Conservation (phyloP, 2,329 filamentous ascomycete species). For the Monilinia fructicola region DNA sequence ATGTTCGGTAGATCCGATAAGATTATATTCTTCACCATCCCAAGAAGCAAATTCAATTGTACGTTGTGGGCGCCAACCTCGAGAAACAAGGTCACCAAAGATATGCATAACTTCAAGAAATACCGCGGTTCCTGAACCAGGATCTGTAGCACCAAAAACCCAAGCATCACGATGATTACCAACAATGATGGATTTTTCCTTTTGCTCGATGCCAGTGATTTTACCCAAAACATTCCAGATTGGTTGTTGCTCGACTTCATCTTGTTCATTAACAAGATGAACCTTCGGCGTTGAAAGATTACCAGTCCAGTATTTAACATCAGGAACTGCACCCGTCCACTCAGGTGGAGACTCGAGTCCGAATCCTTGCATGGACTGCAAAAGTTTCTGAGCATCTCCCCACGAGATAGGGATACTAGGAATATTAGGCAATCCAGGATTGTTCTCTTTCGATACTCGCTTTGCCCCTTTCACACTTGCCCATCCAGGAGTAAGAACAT, state of each 20-base stretch:
- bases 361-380: constrained; percentile 73
- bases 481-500: constrained; percentile 88
- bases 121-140: constrained; percentile 84
- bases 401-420: constrained; percentile 88
- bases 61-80: constrained; percentile 88
- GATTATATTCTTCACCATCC: constrained; percentile 92
- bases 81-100: constrained; percentile 72
- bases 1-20: constrained; percentile 91
- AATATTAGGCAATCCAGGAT: constrained; percentile 73
- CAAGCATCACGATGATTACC: constrained; percentile 93
- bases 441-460: constrained; percentile 67
- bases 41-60: constrained; percentile 96
- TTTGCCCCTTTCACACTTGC: constrained; percentile 66
- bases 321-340: constrained; percentile 77
- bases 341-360: constrained; percentile 66
- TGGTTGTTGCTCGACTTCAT: constrained; percentile 75
- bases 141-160: constrained; percentile 83
- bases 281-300: constrained; percentile 72
- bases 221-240: constrained; percentile 91
- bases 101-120: constrained; percentile 86
- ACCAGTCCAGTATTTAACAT: constrained; percentile 85
- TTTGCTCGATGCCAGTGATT: constrained; percentile 81
- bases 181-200: constrained; percentile 79
- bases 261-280: constrained; percentile 80
- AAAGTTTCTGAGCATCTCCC: constrained; percentile 79